Conservation (phyloP, 2,329 filamentous ascomycete species). For the Grosmannia serpens region DNA sequence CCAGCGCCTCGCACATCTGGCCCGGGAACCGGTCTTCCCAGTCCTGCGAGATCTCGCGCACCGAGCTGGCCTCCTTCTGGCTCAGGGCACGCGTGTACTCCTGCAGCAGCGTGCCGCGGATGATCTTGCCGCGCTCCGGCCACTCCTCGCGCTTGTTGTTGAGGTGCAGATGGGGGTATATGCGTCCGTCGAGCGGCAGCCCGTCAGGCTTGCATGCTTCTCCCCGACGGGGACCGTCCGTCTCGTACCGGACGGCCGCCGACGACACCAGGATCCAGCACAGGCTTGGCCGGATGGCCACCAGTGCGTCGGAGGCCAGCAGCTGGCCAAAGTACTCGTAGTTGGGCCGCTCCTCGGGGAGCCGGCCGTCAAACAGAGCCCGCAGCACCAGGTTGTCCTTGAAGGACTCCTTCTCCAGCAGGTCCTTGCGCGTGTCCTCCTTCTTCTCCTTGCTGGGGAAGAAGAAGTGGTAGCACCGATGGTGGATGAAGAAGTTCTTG, state of each 20-base stretch:
- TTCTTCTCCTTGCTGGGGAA: slow-evolving; percentile 44
- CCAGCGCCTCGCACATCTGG: slow-evolving; percentile 39
- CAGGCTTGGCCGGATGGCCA: slow-evolving; percentile 44
- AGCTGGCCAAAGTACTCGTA: slow-evolving; percentile 51
- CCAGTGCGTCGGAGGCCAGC: slow-evolving; percentile 39
- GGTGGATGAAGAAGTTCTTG: slow-evolving; percentile 52
- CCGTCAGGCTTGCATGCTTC: slow-evolving; percentile 28
- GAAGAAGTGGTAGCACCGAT: slow-evolving; percentile 52
- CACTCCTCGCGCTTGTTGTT: slow-evolving; percentile 39
- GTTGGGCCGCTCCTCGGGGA: slow-evolving; percentile 48
- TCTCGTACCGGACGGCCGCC: slow-evolving; percentile 36
- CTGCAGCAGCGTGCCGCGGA: slow-evolving; percentile 39
- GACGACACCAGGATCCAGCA: slow-evolving; percentile 49
- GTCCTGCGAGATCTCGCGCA: slow-evolving; percentile 38
- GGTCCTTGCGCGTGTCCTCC: slow-evolving; percentile 31
- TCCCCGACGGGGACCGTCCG: slow-evolving; percentile 24
- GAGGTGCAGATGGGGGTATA: slow-evolving; percentile 45
- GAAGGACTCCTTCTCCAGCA: slow-evolving; percentile 40
- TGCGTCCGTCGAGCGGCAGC: slow-evolving; percentile 28
- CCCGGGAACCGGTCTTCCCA: slow-evolving; percentile 48
- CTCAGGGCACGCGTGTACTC: slow-evolving; percentile 45
- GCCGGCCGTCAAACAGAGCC: slow-evolving; percentile 44
- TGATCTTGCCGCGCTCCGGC: slow-evolving; percentile 31
- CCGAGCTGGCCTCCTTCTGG: slow-evolving; percentile 44
- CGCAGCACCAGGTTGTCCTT: slow-evolving; percentile 54